Conservation (phyloP, 225 moss, liverwort and hornwort species). For the Antitrichia curtipendula region DNA sequence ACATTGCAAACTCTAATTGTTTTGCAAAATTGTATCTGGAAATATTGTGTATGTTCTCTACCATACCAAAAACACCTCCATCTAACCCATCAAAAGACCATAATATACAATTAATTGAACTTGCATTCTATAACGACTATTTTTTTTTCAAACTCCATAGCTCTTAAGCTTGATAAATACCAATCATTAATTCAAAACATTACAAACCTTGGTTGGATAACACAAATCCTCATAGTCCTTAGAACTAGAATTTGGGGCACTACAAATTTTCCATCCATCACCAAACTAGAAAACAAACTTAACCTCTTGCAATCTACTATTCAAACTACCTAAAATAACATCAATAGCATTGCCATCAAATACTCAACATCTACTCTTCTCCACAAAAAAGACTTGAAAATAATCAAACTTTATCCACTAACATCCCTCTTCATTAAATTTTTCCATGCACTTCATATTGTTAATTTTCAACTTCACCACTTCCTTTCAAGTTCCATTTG, state of each 20-base stretch:
- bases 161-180: neutral
- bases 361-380: neutral
- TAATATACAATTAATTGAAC: neutral
- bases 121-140: rapidly evolving
- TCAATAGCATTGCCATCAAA: neutral
- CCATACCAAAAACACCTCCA: neutral
- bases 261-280: neutral
- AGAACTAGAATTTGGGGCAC: rapidly evolving
- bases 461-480: neutral
- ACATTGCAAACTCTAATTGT: rapidly evolving
- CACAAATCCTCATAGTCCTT: rapidly evolving
- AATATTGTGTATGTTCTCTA: neutral
- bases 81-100: neutral
- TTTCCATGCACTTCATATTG: neutral
- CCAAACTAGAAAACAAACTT: neutral
- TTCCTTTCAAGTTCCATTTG: neutral
- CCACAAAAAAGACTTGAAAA: neutral
- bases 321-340: neutral
- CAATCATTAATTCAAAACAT: neutral
- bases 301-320: rapidly evolving
- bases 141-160: neutral
- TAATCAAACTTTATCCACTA: neutral
- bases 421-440: neutral
- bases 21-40: rapidly evolving
- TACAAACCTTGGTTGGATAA: neutral